These are phyloP conservation scores for Vigna trinervia DNA, from an alignment of 306 rosid genomes.

Conservation along the genomic window DNA sequence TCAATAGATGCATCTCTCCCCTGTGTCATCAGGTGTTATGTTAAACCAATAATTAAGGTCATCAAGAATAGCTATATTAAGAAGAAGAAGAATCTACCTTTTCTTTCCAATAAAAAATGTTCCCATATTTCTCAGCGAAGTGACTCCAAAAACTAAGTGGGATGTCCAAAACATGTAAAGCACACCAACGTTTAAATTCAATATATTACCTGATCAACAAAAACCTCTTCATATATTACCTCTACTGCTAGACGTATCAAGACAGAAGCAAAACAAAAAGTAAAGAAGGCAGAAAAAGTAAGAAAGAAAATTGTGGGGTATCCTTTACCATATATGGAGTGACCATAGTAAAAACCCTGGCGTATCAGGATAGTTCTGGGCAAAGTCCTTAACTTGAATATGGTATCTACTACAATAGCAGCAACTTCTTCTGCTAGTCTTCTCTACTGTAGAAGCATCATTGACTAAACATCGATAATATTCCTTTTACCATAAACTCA, in stretches of 20 bases:
- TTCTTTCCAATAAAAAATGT: too few relatives aligned
- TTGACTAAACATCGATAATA: conserved; percentile 26
- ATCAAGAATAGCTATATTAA: background rate
- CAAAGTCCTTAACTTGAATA: conserved; percentile 88
- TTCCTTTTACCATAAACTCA: conserved; percentile 28
- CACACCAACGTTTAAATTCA: conserved; percentile 94
- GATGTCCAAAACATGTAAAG: conserved; percentile 78
- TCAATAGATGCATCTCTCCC: conserved; percentile 95
- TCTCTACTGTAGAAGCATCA: conserved; percentile 64
- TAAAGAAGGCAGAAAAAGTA: background rate
- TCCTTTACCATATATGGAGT: conserved; percentile 79
- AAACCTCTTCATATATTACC: background rate
- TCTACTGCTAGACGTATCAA: conserved; percentile 10
- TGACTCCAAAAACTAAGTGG: conserved; percentile 99
- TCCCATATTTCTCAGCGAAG: conserved; percentile 88
- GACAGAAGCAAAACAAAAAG: background rate
- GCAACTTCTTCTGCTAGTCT: conserved; percentile 74
- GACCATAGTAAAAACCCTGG: conserved; percentile 61
- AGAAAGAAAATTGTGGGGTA: conserved; percentile 26
- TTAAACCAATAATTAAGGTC: conserved; percentile 12
- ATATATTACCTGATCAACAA: conserved; percentile 77
- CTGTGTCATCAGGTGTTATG: conserved; percentile 50
- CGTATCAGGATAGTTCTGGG: conserved; percentile 93
- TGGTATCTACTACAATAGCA: conserved; percentile 75
- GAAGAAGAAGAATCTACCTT: too few relatives aligned